Base-by-base conservation (phyloP, 352 stramenopile species). In the Globisporangium okanoganense region DNA sequence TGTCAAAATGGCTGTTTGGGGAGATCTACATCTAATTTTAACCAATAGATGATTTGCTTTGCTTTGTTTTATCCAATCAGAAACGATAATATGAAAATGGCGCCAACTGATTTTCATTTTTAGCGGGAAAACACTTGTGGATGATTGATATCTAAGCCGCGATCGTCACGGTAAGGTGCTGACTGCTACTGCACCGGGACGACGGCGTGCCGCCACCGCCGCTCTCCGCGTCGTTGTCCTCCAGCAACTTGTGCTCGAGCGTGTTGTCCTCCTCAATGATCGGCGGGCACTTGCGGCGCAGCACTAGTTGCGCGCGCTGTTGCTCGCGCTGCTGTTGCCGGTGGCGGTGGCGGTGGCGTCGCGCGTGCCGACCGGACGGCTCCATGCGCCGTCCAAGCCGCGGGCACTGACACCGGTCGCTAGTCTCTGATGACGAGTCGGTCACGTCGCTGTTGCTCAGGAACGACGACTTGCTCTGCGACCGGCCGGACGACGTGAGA, bases 191-290 rank as follows among this genome's bases (percentile, higher is more conserved):
- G 29, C 29, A 33, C 29, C 12, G 22, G 12, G 55, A 24, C 29
- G 55, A 45, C 16, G 24, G 40, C 7, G 35, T 33, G 27, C 38
- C 36, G 5, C 27, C 40, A n/a, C 16, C 40, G 3, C 35, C 41
- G 41, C 20, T 35, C 5, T 51, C 20, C 5, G 40, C 31, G 12
- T 56, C 50, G 14, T 65, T 49, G 38, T 58, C 27, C 2, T 50
- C 50, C 0, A 66, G 52, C n/a, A 66, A 22, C 33, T 49, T 56
- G 33, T 36, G 33, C 22, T 61, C 51, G 12, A 66, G 52, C 27
- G 60, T 41, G 52, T 61, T 66, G 41, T 66, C 60, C 29, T 66
- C 54, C 8, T 66, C 60, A 27, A 57, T 49, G 60, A 66, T 61
- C 8, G 60, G 36, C 22, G 54, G 35, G 0, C 43, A 60, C 20